Base-by-base conservation (phyloP, 331 rosid genomes). In the Saraca asoca region DNA sequence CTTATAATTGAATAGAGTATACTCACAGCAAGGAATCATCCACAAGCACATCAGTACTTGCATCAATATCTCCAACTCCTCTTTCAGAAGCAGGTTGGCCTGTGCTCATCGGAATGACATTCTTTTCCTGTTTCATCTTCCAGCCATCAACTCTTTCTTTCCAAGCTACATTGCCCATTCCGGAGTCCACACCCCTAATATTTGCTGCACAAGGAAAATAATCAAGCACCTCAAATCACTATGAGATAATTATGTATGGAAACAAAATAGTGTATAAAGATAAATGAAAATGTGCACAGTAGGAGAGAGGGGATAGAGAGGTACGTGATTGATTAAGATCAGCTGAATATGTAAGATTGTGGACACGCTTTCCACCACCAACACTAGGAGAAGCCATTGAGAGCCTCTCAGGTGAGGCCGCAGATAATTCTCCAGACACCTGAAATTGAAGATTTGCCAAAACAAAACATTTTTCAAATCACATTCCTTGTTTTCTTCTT, bases 71-170 rank as follows among this genome's bases (percentile, higher is more conserved):
- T 69, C 91, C 97, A 35, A 64, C 88, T 64, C 97, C 98, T 77
- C 98, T 84, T 71, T 93, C 98, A 50, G 97, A 93, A 73, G 91
- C 72, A 31, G 97, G 95, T 70, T 90, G 98, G 70, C 88, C 91
- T 0, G 91, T 82, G 86, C 98, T 93, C 98, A 90, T 87, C 51
- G 97, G 96, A 64, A 67, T 85, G 66, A 58, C 88, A 77, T 84
- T 90, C 85, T 84, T 93, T 35, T 93, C 96, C 71, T 93, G 96
- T 80, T 86, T 93, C 97, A 93, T 88, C 84, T 90, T 93, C 98
- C 97, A 93, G 24, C 98, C 98, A 81, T 90, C 98, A 74, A 93
- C 98, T 79, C 97, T 90, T 88, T 93, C 97, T 83, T 88, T 93
- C 98, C 98, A 93, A 18, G 98, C 98, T 52, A 93, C 98, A 75